Base-by-base conservation (phyloP, 2,329 filamentous ascomycete species). In the Coleophoma crateriformis region DNA sequence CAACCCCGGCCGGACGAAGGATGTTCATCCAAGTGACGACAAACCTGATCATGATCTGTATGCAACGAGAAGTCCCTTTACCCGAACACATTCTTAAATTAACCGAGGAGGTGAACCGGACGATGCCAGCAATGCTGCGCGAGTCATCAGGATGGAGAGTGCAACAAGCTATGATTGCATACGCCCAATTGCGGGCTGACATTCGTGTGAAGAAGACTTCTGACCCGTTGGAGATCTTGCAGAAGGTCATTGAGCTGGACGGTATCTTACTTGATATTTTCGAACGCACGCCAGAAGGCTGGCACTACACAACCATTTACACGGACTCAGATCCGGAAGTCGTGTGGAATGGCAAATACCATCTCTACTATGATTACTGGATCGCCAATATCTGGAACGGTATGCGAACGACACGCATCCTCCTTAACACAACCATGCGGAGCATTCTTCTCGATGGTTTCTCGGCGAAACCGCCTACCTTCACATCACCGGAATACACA, bases 11-110 rank as follows among this genome's bases (percentile, higher is more conserved):
- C 2, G 76, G 77, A 3, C 65, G 69, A 37, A 69, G 72, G 47
- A 78, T 81, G 73, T 76, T 81, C 54, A 65, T 75, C 38, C 77
- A 78, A 71, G 68, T 79, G 3, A 74, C 69, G 33, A 71, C 78
- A 48, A 73, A 70, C 47, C 68, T 77, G 33, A 65, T 78, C 50
- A 72, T 79, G 53, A 73, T 68, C 53, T 80, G 77, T 58, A 71
- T 79, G 13, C 75, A 78, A 51, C 69, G 68, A 43, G 69, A 70
- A 15, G 61, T 72, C 22, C 71, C 75, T 7, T 71, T 80, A 65
- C 78, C 77, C 3, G 61, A 68, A 19, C 62, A 70, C 40, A 64
- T 81, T 33, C 62, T 66, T 12, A 61, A 65, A 42, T 57, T 65
- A 6, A 57, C 68, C 3, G 60, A 67, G n/a, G 62, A 62, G 4